phyloP scores from a whole-genome alignment of 1,284 basidiomycete genomes.

The Leccinum ponderosum region DNA sequence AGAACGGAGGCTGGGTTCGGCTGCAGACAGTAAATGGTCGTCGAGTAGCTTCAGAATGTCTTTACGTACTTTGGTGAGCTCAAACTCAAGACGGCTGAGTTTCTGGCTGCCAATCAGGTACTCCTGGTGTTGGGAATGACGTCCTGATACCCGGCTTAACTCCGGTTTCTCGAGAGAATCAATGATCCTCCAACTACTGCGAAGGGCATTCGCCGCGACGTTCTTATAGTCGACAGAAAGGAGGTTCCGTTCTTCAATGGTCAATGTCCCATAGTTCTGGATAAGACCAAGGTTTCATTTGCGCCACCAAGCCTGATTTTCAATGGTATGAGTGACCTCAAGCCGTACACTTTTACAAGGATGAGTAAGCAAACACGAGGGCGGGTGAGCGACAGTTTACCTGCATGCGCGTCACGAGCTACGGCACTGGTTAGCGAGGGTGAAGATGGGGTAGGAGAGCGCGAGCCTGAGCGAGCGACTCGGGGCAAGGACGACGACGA shows the following conservation, averaged over 20 bases:
- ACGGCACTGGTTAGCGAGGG: no score
- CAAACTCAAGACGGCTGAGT: conserved; percentile 54
- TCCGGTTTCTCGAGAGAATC: conserved; percentile 56
- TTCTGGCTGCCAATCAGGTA: conserved; percentile 48
- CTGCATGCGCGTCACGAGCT: no score
- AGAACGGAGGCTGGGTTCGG: conserved; percentile 80
- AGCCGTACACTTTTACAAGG: background rate
- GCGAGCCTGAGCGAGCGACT: no score
- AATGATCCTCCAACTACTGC: conserved; percentile 63
- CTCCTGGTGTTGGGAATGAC: conserved; percentile 39
- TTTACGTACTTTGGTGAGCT: conserved; percentile 56
- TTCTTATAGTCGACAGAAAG: conserved; percentile 74
- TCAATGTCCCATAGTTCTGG: conserved; percentile 49
- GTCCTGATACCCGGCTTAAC: conserved; percentile 30
- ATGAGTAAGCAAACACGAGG: background rate
- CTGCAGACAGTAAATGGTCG: conserved; percentile 52
- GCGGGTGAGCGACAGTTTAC: no score
- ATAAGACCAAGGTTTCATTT: conserved; percentile 37
- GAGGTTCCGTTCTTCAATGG: conserved; percentile 65
- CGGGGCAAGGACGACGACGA: no score
- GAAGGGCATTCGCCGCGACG: conserved; percentile 52
- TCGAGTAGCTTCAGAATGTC: conserved; percentile 59
- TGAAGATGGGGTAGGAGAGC: no score
- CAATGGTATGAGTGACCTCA: conserved; percentile 9
- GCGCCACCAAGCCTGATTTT: no score